phyloP scores from a whole-genome alignment of 441 rosid species.

The Daphne laureola region DNA sequence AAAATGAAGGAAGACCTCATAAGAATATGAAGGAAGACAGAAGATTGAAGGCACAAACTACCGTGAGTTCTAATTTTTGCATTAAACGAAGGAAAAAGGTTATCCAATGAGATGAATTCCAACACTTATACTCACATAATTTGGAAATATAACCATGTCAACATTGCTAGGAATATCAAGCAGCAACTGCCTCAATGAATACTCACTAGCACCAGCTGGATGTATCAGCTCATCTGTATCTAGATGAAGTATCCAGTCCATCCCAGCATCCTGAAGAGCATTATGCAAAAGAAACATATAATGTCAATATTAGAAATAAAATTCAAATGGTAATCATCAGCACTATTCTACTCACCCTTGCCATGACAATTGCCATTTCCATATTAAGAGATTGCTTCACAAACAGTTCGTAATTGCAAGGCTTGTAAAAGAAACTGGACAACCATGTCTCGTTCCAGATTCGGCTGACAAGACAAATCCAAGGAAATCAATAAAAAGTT shows the following conservation, averaged over 20 bases:
- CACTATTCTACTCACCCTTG: slow-evolving; percentile 47
- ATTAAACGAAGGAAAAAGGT: too few relatives aligned
- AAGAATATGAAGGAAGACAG: too few relatives aligned
- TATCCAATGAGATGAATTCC: slow-evolving; percentile 7
- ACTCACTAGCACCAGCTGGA: slow-evolving; percentile 73
- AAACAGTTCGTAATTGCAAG: slow-evolving; percentile 70
- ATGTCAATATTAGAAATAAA: slow-evolving; percentile 10
- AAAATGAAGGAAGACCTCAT: too few relatives aligned
- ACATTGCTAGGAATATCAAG: slow-evolving; percentile 67
- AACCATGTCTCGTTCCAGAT: slow-evolving; percentile 87
- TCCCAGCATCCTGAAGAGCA: slow-evolving; percentile 41
- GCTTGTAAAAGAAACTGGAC: slow-evolving; percentile 69
- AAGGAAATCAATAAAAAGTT: slow-evolving; percentile 2
- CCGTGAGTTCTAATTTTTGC: too few relatives aligned
- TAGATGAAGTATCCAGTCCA: slow-evolving; percentile 76
- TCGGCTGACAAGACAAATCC: slow-evolving; percentile 34
- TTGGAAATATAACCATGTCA: slow-evolving; percentile 76
- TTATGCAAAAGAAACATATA: slow-evolving; percentile 9
- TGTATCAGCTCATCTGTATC: slow-evolving; percentile 67
- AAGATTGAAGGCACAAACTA: too few relatives aligned
- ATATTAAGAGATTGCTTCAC: slow-evolving; percentile 81
- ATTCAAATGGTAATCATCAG: background rate
- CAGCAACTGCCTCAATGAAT: slow-evolving; percentile 59
- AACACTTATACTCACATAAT: slow-evolving; percentile 48
- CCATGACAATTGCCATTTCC: slow-evolving; percentile 89